Evolutionary conservation across 345 rosid species (phyloP), one percentile per base, ranked within the genome.

Genomic region (Noccaea caerulescens): DNA sequence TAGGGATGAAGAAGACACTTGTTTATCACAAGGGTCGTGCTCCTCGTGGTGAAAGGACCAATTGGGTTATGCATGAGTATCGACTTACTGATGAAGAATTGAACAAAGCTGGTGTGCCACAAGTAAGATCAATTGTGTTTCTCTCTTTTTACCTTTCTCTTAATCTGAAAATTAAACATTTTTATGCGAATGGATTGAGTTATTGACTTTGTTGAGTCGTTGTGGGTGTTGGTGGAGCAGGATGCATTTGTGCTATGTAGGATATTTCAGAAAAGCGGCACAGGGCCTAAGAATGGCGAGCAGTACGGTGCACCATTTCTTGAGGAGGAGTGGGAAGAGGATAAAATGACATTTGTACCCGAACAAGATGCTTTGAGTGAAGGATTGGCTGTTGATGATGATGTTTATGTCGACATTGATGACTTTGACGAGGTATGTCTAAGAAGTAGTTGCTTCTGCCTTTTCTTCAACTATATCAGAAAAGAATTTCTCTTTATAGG

Each of bases 61-160:
- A 91, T 68, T 94, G 99, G 99, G 99, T 94, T 42, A 94, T 94
- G 99, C 99, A 94, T 0, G 99, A 94, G 83, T 94, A 91, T 71
- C 83, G 95, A 6, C 86, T 94, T 18, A 70, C 82, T 37, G 99
- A 91, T 54, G 92, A 91, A 64, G 87, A 87, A 32, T 44, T 94
- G 76, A 81, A 64, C 79, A 85, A 80, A 75, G 76, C 80, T 36
- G 89, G 88, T 62, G 69, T 84, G 54, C 77, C 82, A 3, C 95
- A 81, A 58, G 99, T 94, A 82, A 85, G 90, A 39, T 68, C 9
- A 3, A 39, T 66, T 51, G 13, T 14, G 23, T 58, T 68, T 68
- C 34, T 37, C 30, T 7, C 8, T 38, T 32, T 11, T 42, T 63
- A 11, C 46, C 44, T 12, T 27, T 34, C 23, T 49, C 4, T 7